A percentile compares a stretch with the other conserved stretches of the same genome.
Conservation (phyloP, 148 eudicot genomes). For the Diospyros lotus region DNA sequence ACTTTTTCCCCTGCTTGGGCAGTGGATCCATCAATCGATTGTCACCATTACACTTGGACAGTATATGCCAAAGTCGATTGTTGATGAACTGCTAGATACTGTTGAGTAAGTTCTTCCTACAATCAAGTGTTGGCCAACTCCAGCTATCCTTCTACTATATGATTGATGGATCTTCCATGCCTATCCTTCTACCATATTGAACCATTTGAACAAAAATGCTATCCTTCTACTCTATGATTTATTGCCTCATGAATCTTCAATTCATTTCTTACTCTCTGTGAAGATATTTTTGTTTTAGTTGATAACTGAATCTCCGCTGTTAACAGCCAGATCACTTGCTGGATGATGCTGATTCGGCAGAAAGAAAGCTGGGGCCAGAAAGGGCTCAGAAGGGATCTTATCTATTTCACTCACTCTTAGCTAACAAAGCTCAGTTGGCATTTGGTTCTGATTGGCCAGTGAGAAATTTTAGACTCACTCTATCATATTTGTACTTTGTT, state of each 20-base stretch:
- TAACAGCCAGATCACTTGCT: slow-evolving; percentile 91
- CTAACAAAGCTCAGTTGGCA: slow-evolving; percentile 55
- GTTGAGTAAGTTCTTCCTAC: no score
- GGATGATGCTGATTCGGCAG: slow-evolving; percentile 78
- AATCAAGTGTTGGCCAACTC: no score
- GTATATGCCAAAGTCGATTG: no score
- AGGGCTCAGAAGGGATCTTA: slow-evolving; percentile 81
- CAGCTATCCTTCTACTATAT: no score
- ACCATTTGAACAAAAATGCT: background rate
- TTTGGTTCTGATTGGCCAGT: slow-evolving; percentile 99
- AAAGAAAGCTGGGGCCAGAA: slow-evolving; percentile 69
- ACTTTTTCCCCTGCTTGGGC: no score
- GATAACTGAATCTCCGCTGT: slow-evolving; percentile 10
- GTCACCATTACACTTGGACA: no score
- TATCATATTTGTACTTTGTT: background rate
- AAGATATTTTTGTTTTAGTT: background rate
- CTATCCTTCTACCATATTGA: background rate
- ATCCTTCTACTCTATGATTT: background rate
- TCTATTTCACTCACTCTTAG: slow-evolving; percentile 61
- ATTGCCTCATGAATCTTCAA: background rate
- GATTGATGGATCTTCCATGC: no score
- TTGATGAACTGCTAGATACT: no score
- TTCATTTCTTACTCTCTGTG: background rate
- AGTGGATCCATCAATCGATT: no score
- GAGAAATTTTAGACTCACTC: slow-evolving; percentile 21